Evolutionary conservation across 805 yeast genomes (phyloP).

Genomic region (Zygosaccharomyces lentus): DNA sequence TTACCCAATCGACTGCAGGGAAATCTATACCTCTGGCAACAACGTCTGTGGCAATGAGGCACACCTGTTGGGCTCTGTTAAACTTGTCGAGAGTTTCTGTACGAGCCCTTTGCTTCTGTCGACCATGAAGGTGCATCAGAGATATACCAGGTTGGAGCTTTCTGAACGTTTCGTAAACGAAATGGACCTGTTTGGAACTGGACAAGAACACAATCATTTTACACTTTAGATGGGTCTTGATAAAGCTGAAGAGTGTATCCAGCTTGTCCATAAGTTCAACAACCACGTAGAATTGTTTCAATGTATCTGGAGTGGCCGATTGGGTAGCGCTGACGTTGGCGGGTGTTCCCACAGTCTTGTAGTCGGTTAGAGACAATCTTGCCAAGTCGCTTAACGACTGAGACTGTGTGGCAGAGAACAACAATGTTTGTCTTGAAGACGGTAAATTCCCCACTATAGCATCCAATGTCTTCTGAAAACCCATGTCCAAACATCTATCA

Average conservation of each 20-base stretch:
- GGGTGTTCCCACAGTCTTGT: slow-evolving; percentile 47
- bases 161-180: slow-evolving; percentile 79
- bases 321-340: slow-evolving; percentile 58
- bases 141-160: slow-evolving; percentile 91
- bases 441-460: slow-evolving; percentile 76
- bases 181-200: slow-evolving; percentile 88
- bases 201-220: slow-evolving; percentile 82
- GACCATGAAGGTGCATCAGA: slow-evolving; percentile 77
- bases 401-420: slow-evolving; percentile 88
- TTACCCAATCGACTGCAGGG: slow-evolving; percentile 93
- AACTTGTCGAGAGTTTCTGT: slow-evolving; percentile 77
- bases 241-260: slow-evolving; percentile 79
- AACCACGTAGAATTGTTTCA: slow-evolving; percentile 78
- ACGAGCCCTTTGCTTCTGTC: slow-evolving; percentile 86
- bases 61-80: slow-evolving; percentile 70
- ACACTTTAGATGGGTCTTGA: slow-evolving; percentile 73
- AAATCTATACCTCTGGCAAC: slow-evolving; percentile 91
- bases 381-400: slow-evolving; percentile 80
- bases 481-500: slow-evolving; percentile 90
- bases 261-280: slow-evolving; percentile 75
- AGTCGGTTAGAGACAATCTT: slow-evolving; percentile 47
- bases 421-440: slow-evolving; percentile 71
- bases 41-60: slow-evolving; percentile 84
- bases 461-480: slow-evolving; percentile 78
- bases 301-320: slow-evolving; percentile 68